phyloP scores from a whole-genome alignment of 202 grass and related monocot species.

The Panicum virgatum region DNA sequence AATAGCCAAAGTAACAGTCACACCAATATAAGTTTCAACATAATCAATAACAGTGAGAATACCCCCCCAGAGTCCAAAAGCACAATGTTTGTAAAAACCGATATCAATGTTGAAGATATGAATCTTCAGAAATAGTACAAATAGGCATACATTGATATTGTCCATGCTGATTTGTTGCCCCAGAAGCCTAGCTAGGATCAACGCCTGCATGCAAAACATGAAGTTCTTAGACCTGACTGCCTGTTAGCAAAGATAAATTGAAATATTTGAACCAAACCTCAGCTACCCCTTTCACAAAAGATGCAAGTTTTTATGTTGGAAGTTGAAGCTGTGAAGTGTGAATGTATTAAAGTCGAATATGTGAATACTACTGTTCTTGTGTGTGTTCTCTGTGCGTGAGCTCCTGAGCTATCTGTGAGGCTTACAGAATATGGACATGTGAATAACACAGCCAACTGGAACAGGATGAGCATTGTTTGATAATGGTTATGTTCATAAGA shows the following conservation, averaged over 20 bases:
- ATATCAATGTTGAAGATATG: neutral
- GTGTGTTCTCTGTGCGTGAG: too few relatives aligned
- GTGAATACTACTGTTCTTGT: neutral
- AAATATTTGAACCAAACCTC: constrained; percentile 18
- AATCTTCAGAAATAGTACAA: neutral
- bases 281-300: neutral
- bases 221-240: constrained; percentile 27
- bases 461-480: neutral
- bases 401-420: too few relatives aligned
- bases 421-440: neutral
- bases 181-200: constrained; percentile 88
- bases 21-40: neutral
- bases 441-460: neutral
- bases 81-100: neutral
- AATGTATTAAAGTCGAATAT: constrained; percentile 5
- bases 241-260: neutral
- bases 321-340: neutral
- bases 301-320: neutral
- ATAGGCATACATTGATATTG: constrained; percentile 66
- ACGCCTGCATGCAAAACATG: constrained; percentile 49
- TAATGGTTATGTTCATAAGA: neutral
- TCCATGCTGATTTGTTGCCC: constrained; percentile 72
- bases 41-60: constrained; percentile 10
- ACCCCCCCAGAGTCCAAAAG: neutral
- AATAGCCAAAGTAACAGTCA: too few relatives aligned